Conservation (phyloP, 352 stramenopile genomes). For the Globisporangium echinulatum region DNA sequence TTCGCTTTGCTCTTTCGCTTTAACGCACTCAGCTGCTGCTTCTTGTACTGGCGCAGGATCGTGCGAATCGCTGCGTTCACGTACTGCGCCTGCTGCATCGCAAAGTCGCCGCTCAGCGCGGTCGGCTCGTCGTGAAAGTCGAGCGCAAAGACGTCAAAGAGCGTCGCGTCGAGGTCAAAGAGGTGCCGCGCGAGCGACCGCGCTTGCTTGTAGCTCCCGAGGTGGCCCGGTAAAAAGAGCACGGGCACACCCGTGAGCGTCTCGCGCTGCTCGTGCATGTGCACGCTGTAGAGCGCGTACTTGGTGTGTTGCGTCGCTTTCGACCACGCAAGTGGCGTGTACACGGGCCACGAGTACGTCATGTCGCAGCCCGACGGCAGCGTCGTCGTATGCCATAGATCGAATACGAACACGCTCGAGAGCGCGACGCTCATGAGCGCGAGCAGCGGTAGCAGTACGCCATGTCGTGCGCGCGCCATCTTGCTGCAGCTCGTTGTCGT, state of each 20-base stretch:
- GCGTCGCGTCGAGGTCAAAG: constrained; percentile 38
- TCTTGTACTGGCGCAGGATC: constrained; percentile 74
- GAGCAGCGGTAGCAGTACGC: constrained; percentile 45
- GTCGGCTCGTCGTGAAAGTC: constrained; percentile 77
- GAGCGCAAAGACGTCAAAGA: constrained; percentile 77
- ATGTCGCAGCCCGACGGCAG: constrained; percentile 61
- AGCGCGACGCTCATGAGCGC: constrained; percentile 28
- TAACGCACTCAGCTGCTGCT: constrained; percentile 19
- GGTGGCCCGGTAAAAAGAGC: constrained; percentile 76
- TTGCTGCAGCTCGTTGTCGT: neutral
- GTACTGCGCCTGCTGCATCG: constrained; percentile 64
- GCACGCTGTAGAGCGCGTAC: constrained; percentile 58
- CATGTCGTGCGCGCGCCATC: neutral
- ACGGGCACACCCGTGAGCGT: constrained; percentile 61
- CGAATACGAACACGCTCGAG: constrained; percentile 29
- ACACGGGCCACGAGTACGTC: constrained; percentile 84
- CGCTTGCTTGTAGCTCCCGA: constrained; percentile 83
- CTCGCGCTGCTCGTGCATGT: constrained; percentile 50
- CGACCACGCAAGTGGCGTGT: constrained; percentile 45
- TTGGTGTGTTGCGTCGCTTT: constrained; percentile 34
- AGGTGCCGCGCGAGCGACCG: constrained; percentile 73
- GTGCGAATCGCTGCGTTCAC: constrained; percentile 64
- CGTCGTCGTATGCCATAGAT: constrained; percentile 28
- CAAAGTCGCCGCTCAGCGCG: constrained; percentile 57
- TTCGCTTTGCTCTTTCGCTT: constrained; percentile 14